These are phyloP conservation scores for Saitozyma sp. DNA, from an alignment of 768 basidiomycete genomes.

Conservation along the genomic window DNA sequence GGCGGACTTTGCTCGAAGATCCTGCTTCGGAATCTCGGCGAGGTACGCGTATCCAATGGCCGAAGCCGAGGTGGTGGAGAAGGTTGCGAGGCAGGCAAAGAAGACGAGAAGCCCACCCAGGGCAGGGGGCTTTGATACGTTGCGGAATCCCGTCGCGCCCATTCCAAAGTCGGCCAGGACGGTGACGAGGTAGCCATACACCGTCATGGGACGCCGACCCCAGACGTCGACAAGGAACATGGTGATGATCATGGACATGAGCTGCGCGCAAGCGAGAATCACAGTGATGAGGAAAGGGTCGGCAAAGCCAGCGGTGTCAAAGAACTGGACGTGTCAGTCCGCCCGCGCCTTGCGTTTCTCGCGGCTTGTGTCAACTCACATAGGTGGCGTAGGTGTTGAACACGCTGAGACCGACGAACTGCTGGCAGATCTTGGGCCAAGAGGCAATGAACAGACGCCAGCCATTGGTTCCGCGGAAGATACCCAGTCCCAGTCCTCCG, in stretches of 20 bases:
- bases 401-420: slow-evolving; percentile 16
- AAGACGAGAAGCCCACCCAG: slow-evolving; percentile 27
- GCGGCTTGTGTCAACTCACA: slow-evolving; percentile 10
- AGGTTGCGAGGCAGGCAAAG: slow-evolving; percentile 30
- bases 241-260: slow-evolving; percentile 10
- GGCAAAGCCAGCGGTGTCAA: slow-evolving; percentile 13
- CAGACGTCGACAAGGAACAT: slow-evolving; percentile 8
- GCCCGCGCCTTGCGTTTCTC: too few relatives aligned
- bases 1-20: slow-evolving; percentile 22
- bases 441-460: slow-evolving; percentile 16
- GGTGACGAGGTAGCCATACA: slow-evolving; percentile 20
- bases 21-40: slow-evolving; percentile 25
- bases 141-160: slow-evolving; percentile 21
- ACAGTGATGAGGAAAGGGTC: slow-evolving; percentile 17
- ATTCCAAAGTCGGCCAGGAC: slow-evolving; percentile 14
- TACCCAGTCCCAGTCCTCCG: background rate
- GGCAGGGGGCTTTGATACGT: slow-evolving; percentile 9
- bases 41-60: slow-evolving; percentile 32
- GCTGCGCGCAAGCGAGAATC: slow-evolving; percentile 15
- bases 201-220: slow-evolving; percentile 15
- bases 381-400: slow-evolving; percentile 20
- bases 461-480: slow-evolving; percentile 15
- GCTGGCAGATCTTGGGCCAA: slow-evolving; percentile 23
- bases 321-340: slow-evolving; percentile 7
- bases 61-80: slow-evolving; percentile 21